These are phyloP conservation scores for Solanum piurae DNA, from an alignment of 257 asterid genomes.

Conservation along the genomic window DNA sequence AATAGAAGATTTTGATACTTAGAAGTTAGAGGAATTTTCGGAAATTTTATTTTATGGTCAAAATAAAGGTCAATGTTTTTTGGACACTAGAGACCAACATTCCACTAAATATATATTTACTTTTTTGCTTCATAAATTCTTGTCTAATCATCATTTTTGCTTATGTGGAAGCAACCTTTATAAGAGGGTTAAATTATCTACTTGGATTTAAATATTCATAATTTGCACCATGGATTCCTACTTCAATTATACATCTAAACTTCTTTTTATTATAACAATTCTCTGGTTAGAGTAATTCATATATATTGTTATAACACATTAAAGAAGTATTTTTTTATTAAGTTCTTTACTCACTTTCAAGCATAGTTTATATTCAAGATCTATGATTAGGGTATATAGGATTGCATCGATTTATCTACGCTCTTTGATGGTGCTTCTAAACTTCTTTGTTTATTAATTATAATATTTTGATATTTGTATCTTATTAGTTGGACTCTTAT, in stretches of 20 bases:
- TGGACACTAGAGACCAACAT: constrained; percentile 1
- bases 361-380: accelerated
- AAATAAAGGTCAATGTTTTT: background rate
- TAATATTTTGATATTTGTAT: too few relatives aligned
- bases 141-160: background rate
- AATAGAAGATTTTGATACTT: background rate
- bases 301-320: background rate
- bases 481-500: too few relatives aligned
- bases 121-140: background rate
- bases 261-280: background rate
- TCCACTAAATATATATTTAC: constrained; percentile 4
- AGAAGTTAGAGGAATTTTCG: background rate
- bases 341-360: background rate
- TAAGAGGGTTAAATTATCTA: background rate
- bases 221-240: constrained; percentile 14
- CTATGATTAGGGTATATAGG: accelerated
- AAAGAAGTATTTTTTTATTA: background rate
- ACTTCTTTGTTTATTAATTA: background rate
- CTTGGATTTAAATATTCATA: background rate
- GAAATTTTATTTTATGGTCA: background rate
- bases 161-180: background rate
- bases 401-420: background rate
- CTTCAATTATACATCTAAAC: background rate
- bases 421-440: background rate
- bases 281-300: background rate